phyloP scores from a whole-genome alignment of 352 stramenopile genomes.

The Halophytophthora batemanensis region DNA sequence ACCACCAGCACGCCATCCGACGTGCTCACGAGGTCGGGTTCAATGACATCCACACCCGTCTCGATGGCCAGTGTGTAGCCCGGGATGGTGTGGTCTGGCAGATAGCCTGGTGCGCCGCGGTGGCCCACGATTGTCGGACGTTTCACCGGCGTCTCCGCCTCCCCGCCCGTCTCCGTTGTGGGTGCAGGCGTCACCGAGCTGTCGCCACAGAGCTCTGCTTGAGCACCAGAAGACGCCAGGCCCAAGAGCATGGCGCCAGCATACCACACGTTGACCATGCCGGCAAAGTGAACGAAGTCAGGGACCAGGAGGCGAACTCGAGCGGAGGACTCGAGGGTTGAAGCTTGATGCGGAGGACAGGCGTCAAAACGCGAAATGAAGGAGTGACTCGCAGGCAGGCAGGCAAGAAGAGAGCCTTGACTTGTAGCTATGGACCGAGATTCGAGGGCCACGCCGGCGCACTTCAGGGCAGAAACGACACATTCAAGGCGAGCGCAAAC shows the following conservation, averaged over 20 bases:
- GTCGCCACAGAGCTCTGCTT: slow-evolving; percentile 27
- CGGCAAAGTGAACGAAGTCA: slow-evolving; percentile 1
- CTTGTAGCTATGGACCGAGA: no score
- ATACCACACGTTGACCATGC: slow-evolving; percentile 50
- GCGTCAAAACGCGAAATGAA: slow-evolving; percentile 20
- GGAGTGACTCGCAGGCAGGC: not conserved
- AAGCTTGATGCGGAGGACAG: not conserved
- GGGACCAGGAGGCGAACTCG: slow-evolving; percentile 8
- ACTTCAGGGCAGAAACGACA: no score
- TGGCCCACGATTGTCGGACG: slow-evolving; percentile 72
- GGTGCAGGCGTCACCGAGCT: slow-evolving; percentile 27
- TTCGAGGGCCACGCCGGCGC: no score
- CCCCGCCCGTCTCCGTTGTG: slow-evolving; percentile 4
- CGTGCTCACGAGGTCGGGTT: slow-evolving; percentile 89
- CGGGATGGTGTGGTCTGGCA: slow-evolving; percentile 89
- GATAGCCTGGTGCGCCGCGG: slow-evolving; percentile 84
- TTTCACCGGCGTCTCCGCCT: slow-evolving; percentile 17
- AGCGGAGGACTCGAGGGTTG: not conserved
- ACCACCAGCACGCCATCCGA: slow-evolving; percentile 82
- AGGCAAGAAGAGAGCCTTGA: no score
- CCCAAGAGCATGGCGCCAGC: slow-evolving; percentile 23
- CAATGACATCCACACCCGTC: slow-evolving; percentile 89
- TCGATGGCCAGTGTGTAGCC: slow-evolving; percentile 89
- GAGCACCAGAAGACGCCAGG: slow-evolving; percentile 20
- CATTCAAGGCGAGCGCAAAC: no score